A percentile compares a stretch with the other conserved stretches of the same genome.
Conservation (phyloP, 169 alveolate genomes). For the Haemoproteus tartakovskyi region DNA sequence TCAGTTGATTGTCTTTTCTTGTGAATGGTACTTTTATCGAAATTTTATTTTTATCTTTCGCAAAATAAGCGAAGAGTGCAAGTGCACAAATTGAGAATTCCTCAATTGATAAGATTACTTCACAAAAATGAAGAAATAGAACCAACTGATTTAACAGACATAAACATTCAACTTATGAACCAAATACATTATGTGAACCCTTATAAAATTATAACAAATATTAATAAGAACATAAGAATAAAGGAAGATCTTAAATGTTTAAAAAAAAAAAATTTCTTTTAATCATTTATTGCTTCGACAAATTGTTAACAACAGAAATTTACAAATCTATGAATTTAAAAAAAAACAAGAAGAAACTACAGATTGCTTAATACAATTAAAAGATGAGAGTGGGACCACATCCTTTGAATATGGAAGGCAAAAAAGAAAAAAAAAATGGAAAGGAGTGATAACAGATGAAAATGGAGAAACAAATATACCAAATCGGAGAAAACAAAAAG, state of each 20-base stretch:
- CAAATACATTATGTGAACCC: conserved; percentile 46
- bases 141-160: conserved; percentile 33
- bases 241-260: conserved; percentile 43
- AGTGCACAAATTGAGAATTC: conserved; percentile 41
- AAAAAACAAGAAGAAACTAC: neutral
- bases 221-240: conserved; percentile 8
- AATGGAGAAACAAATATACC: no score
- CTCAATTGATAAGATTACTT: conserved; percentile 18
- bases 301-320: conserved; percentile 1
- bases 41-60: conserved; percentile 1
- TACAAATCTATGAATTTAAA: conserved; percentile 23
- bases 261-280: conserved; percentile 34
- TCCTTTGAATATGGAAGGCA: conserved; percentile 18
- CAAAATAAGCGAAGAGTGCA: conserved; percentile 24
- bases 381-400: neutral
- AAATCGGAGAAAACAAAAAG: neutral
- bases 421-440: conserved; percentile 1
- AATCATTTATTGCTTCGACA: conserved; percentile 36
- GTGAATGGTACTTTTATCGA: no score
- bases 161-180: conserved; percentile 54
- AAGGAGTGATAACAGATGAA: no score
- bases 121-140: conserved; percentile 23
- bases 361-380: neutral
- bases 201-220: conserved; percentile 37
- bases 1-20: no score